Evolutionary conservation across 2,329 filamentous ascomycete genomes (phyloP).

Genomic region (Mollisia scopiformis): DNA sequence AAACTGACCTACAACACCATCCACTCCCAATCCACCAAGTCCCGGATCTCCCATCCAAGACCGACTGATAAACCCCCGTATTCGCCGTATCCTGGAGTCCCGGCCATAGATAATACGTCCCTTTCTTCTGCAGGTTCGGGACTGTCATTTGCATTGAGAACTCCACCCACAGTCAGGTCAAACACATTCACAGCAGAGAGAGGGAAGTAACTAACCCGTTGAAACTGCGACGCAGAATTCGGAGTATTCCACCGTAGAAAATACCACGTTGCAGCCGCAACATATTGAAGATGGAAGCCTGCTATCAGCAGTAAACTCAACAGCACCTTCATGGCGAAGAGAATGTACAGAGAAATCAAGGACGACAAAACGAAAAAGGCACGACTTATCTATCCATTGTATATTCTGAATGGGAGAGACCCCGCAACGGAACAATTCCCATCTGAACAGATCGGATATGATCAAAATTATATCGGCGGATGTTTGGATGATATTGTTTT

Average conservation of each 20-base stretch:
- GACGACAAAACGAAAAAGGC: background rate
- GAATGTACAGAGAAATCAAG: background rate
- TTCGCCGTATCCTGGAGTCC: conserved; percentile 44
- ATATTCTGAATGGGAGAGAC: background rate
- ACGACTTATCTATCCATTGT: too few relatives aligned
- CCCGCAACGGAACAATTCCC: background rate
- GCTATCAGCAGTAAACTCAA: background rate
- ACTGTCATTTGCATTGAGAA: conserved; percentile 25
- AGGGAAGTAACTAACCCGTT: conserved; percentile 6
- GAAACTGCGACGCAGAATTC: conserved; percentile 11
- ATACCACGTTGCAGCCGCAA: conserved; percentile 12
- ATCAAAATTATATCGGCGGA: background rate
- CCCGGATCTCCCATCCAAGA: conserved; percentile 43
- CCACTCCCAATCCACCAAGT: conserved; percentile 46
- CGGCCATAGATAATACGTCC: conserved; percentile 46
- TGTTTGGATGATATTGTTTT: background rate
- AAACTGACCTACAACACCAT: conserved; percentile 40
- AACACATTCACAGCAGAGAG: background rate
- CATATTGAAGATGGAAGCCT: background rate
- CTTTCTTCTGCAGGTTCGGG: conserved; percentile 31
- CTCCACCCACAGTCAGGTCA: background rate
- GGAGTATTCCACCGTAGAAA: conserved; percentile 20
- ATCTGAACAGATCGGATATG: background rate
- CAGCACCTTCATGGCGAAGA: background rate
- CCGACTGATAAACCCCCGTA: conserved; percentile 46